Base-by-base conservation (phyloP, 148 eudicot species). In the Nepenthes gracilis region DNA sequence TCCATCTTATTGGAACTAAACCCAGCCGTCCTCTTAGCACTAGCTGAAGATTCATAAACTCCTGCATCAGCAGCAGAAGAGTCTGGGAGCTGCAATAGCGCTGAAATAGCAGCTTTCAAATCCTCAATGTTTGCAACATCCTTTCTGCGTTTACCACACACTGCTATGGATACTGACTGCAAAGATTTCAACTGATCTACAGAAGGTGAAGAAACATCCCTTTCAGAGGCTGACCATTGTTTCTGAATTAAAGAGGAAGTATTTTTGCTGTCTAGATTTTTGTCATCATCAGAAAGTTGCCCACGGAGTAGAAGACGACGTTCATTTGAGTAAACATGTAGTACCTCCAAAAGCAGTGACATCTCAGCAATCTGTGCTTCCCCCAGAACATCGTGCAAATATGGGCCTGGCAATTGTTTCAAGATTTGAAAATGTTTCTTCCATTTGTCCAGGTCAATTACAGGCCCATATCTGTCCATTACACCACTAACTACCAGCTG, bases 401-500 rank as follows among this genome's bases (percentile, higher is more conserved):
- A 80, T 15, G 88, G 70, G 56, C 80, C 78, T 63, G 97, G 83
- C 59, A 94, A 77, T 71, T 89, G 92, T 78, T 86, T 94, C 85
- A 94, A 78, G 61, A 94, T 75, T 67, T 72, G 77, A 66, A 72
- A 70, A 58, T 94, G 99, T 60, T 90, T 82, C 75, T 69, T 86
- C 61, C 66, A 72, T 62, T 78, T 68, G 37, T 69, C 86, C 65
- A 66, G 36, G 54, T 85, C 83, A 52, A 62, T 65, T 48, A 43
- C 51, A 72, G 81, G 67, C 34, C 78, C 91, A 76, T 38, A 75
- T 47, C 72, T 61, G 67, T 89, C 98, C 84, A 78, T 82, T 43
- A 87, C 74, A 62, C 95, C 99, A 74, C 99, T 83, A 38, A 94
- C 86, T 70, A 89, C 71, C 48, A 94, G 80, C 77, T 94, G 92